These are phyloP conservation scores for Globisporangium heterothallicum DNA, from an alignment of 352 stramenopile species.

Conservation along the genomic window DNA sequence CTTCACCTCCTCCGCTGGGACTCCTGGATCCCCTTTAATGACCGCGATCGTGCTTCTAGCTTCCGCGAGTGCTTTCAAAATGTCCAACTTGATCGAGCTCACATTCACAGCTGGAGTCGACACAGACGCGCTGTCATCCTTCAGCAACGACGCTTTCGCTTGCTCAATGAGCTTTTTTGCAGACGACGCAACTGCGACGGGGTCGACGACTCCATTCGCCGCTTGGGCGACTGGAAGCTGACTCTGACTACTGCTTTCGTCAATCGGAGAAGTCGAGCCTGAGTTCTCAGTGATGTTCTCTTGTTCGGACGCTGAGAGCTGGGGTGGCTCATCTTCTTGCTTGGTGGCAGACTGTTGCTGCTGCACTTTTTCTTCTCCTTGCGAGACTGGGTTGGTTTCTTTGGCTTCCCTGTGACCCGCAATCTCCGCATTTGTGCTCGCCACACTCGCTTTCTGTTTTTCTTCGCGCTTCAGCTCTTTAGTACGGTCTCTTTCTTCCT, in stretches of 20 bases:
- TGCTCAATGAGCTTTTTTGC: conserved; percentile 12
- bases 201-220: not conserved
- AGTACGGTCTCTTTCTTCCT: not conserved
- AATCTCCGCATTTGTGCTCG: conserved; percentile 1
- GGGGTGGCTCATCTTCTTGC: not conserved
- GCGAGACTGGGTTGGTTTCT: not conserved
- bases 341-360: not conserved
- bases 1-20: conserved; percentile 6
- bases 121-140: not conserved
- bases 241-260: conserved; percentile 4
- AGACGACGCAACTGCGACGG: conserved; percentile 1
- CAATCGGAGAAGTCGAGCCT: conserved; percentile 1
- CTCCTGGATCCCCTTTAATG: conserved; percentile 29
- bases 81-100: conserved; percentile 71
- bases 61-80: conserved; percentile 73
- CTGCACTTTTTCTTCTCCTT: not conserved
- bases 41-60: conserved; percentile 67
- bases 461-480: not conserved
- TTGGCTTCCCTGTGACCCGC: too few relatives aligned
- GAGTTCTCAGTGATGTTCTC: not conserved
- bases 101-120: conserved; percentile 42
- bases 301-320: not conserved
- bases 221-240: not conserved
- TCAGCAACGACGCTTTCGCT: conserved; percentile 4
- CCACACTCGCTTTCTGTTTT: not conserved